These are phyloP conservation scores for Dillenia turbinata DNA, from an alignment of 164 flowering plant genomes.

Conservation along the genomic window DNA sequence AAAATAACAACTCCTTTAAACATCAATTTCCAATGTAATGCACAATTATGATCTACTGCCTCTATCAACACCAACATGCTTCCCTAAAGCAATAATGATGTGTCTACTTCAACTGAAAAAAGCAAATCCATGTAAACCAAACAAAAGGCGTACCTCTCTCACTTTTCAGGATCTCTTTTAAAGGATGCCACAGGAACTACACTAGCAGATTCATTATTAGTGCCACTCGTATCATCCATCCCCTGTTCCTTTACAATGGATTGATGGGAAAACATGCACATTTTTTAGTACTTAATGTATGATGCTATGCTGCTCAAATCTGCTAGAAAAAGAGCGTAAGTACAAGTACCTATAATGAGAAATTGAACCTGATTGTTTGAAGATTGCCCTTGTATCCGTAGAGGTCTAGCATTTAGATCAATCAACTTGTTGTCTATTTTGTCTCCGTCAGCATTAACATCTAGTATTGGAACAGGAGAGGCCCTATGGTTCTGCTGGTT, in stretches of 20 bases:
- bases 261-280: not conserved
- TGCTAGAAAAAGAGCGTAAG: not conserved
- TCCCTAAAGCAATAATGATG: too few species aligned
- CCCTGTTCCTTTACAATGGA: slow-evolving; percentile 23
- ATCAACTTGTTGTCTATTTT: slow-evolving; percentile 52
- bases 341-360: not conserved
- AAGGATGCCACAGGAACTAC: slow-evolving; percentile 50
- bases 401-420: slow-evolving; percentile 75
- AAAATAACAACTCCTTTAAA: too few species aligned
- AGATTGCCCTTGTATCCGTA: slow-evolving; percentile 47
- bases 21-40: too few species aligned
- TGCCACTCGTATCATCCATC: slow-evolving; percentile 28
- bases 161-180: slow-evolving; percentile 38
- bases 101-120: too few species aligned
- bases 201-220: slow-evolving; percentile 39
- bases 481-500: slow-evolving; percentile 40
- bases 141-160: slow-evolving; percentile 20
- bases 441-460: slow-evolving; percentile 27
- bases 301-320: not conserved
- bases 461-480: slow-evolving; percentile 30
- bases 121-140: too few species aligned
- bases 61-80: too few species aligned
- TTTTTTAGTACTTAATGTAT: not conserved
- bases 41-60: too few species aligned
- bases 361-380: slow-evolving; percentile 54